Base-by-base conservation (phyloP, 2,329 filamentous ascomycete species). In the Fusarium luffae region DNA sequence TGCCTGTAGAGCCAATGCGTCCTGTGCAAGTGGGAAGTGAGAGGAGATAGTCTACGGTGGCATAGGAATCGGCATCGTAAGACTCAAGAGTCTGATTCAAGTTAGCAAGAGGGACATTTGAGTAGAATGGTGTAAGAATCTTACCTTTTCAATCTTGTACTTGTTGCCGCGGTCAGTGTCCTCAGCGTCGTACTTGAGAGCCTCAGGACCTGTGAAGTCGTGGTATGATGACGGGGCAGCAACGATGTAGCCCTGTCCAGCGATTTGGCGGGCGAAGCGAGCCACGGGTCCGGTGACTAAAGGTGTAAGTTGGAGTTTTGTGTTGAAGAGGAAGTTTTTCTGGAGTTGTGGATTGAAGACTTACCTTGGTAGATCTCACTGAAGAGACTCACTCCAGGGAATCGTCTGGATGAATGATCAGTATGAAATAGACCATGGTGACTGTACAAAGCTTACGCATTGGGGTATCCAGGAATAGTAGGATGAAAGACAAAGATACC, bases 321-420 rank as follows among this genome's bases (percentile, higher is more conserved):
- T 46, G 27, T 27, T 21, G 42, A n/a, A 19, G 37, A 25, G 48
- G 23, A 5, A 7, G 12, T 32, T 37, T 16, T 12, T 47, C 30
- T 32, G 14, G 13, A 46, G 43, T 63, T 76, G 60, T 79, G 93
- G 80, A 55, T 14, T 19, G 14, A 12, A 19, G 41, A 49, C 62
- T 54, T n/a, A 94, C 93, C 94, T 89, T 98, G 94, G 77, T 98
- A 98, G 75, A 98, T 98, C 82, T 98, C 94, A 74, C 91, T 94
- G 78, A 97, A 98, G 59, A 98, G 85, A 16, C 93, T 91, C 7
- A 98, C 92, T 21, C 92, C 94, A 0, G 94, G 94, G 76, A 97
- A 97, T 51, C 85, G 84, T 30, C 88, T 89, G 63, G 5, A 13
- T 13, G 4, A 18, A 18, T 27, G 10, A 28, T 74, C 19, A 75